Conservation (phyloP, 2,329 filamentous ascomycete species). For the Pseudogymnoascus sp. region DNA sequence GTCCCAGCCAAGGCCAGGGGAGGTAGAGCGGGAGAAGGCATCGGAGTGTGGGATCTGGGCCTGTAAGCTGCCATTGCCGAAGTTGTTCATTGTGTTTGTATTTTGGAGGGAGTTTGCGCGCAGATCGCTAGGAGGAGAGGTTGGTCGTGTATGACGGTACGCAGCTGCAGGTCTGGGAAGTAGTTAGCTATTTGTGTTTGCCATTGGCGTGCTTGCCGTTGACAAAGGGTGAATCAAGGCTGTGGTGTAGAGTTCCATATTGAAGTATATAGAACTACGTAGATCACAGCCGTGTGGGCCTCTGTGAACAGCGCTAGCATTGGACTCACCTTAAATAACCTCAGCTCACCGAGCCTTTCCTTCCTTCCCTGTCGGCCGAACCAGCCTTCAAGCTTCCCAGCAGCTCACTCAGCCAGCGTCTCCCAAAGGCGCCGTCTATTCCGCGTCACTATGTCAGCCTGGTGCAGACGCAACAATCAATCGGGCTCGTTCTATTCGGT, state of each 20-base stretch:
- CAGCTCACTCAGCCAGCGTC: slow-evolving; percentile 1
- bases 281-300: background rate
- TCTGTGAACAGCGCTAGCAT: background rate
- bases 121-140: background rate
- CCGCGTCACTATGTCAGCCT: background rate
- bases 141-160: background rate
- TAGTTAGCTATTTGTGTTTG: background rate
- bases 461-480: background rate
- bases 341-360: background rate
- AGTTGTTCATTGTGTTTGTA: slow-evolving; percentile 6
- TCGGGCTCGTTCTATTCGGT: background rate
- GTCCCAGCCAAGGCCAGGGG: slow-evolving; percentile 57
- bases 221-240: background rate
- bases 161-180: background rate
- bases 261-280: background rate
- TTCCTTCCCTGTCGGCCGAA: slow-evolving; percentile 1
- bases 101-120: background rate
- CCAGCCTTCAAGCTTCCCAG: background rate
- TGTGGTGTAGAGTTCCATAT: background rate
- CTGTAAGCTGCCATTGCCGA: slow-evolving; percentile 20
- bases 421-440: background rate
- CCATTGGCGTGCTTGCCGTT: background rate
- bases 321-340: background rate
- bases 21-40: slow-evolving; percentile 77
- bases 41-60: slow-evolving; percentile 31